Conservation (phyloP, 106 monocot genomes). For the Allium fistulosum region DNA sequence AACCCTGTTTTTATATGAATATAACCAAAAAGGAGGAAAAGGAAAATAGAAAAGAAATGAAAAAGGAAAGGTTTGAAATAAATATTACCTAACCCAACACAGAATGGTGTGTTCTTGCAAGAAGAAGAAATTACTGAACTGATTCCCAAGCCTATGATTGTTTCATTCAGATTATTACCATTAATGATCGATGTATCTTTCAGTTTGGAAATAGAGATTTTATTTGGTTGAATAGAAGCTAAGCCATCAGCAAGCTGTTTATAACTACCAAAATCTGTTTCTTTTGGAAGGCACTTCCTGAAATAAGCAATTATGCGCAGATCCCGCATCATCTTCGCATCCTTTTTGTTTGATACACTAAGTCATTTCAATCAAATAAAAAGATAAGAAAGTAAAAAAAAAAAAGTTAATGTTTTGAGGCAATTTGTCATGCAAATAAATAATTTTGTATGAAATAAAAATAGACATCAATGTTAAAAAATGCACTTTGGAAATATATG, state of each 20-base stretch:
- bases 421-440: neutral
- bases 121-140: slow-evolving; percentile 17
- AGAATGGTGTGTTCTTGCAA: slow-evolving; percentile 18
- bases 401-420: neutral
- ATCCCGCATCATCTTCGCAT: slow-evolving; percentile 47
- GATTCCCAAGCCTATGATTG: slow-evolving; percentile 53
- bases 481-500: no score
- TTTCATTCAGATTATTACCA: slow-evolving; percentile 39
- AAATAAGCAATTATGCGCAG: slow-evolving; percentile 58
- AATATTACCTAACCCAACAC: slow-evolving; percentile 59
- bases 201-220: slow-evolving; percentile 45
- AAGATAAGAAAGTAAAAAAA: neutral
- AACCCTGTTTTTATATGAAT: slow-evolving; percentile 17
- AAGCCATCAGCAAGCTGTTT: slow-evolving; percentile 37
- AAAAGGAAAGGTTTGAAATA: neutral
- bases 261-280: slow-evolving; percentile 22
- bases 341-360: slow-evolving; percentile 36
- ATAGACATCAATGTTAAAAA: no score
- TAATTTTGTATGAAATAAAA: no score
- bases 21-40: neutral
- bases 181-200: slow-evolving; percentile 27
- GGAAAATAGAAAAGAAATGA: neutral
- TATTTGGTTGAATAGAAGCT: slow-evolving; percentile 53
- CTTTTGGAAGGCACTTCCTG: slow-evolving; percentile 56
- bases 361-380: neutral